Evolutionary conservation across 106 monocot species (phyloP), one percentile per base, ranked within the genome.

Genomic region (Ottelia alismoides): DNA sequence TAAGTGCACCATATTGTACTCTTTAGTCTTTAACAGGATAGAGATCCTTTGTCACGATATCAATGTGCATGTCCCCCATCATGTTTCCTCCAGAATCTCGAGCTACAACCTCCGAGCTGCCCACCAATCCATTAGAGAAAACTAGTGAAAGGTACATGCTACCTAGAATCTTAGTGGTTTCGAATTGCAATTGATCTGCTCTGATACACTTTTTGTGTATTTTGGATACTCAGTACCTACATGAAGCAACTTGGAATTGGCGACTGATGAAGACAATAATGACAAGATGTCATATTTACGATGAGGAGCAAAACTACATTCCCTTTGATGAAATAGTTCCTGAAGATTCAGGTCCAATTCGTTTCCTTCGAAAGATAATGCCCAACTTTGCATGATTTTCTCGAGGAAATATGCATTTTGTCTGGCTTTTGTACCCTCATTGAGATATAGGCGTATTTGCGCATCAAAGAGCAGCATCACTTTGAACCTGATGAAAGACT

Each of bases 241-340:
- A 84, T 64, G 75, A 68, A 73, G 80, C 84, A 2, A 93, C 70
- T 62, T 93, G 92, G 87, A 93, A 80, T 52, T 93, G 92, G 92
- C 77, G 83, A 29, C 65, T 88, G n/a, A 93, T 93, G 92, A 93
- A 93, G 72, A 87, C 92, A 2, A 93, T 93, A 83, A 80, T 93
- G 83, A 93, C 92, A 3, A 69, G 47, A 18, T 93, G 92, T 64
- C 92, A 93, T 74, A 60, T 93, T 4, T 93, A 93, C 63, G 70
- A 70, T 46, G 67, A 87, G 65, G 92, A 93, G 56, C 60, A 31
- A 25, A 75, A 78, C 62, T 93, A 93, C 47, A 60, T 84, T 21
- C 67, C 87, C 6, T 88, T 93, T 60, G 87, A 84, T 45, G 67
- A 80, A 22, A 31, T 93, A 51, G 69, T 72, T 51, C 92, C 92